phyloP scores from a whole-genome alignment of 805 yeast species.

The Candida germanica region DNA sequence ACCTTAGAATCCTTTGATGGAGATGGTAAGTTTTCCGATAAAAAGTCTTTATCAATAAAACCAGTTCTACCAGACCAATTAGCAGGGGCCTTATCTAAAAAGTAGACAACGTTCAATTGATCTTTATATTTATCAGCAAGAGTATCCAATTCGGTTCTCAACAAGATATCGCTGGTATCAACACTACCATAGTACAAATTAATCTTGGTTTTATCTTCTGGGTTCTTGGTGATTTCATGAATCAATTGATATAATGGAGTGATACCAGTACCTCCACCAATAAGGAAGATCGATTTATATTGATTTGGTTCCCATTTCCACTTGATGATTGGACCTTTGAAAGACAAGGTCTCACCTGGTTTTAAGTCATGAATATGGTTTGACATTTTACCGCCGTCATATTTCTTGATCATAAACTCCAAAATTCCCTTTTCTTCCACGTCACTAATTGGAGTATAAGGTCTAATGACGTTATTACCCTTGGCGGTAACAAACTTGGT shows the following conservation, averaged over 20 bases:
- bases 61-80: conserved; percentile 64
- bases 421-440: conserved; percentile 67
- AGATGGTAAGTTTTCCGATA: conserved; percentile 57
- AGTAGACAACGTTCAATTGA: conserved; percentile 74
- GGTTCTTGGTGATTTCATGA: conserved; percentile 71
- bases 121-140: conserved; percentile 67
- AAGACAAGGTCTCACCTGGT: conserved; percentile 75
- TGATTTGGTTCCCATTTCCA: conserved; percentile 89
- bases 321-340: conserved; percentile 92
- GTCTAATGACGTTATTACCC: conserved; percentile 85
- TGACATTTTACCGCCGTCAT: conserved; percentile 82
- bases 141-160: conserved; percentile 73
- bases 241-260: conserved; percentile 91
- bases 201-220: conserved; percentile 86
- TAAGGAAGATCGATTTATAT: conserved; percentile 71
- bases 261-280: conserved; percentile 97
- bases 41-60: conserved; percentile 71
- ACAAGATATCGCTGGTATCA: conserved; percentile 74
- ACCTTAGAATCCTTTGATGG: conserved; percentile 59
- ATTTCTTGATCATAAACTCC: conserved; percentile 79
- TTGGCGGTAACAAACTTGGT: conserved; percentile 79
- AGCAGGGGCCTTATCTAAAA: conserved; percentile 63
- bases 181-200: conserved; percentile 77
- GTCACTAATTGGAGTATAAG: conserved; percentile 83
- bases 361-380: conserved; percentile 67